Evolutionary conservation across 2,329 filamentous ascomycete species (phyloP).

Genomic region (Penicillium sp.): DNA sequence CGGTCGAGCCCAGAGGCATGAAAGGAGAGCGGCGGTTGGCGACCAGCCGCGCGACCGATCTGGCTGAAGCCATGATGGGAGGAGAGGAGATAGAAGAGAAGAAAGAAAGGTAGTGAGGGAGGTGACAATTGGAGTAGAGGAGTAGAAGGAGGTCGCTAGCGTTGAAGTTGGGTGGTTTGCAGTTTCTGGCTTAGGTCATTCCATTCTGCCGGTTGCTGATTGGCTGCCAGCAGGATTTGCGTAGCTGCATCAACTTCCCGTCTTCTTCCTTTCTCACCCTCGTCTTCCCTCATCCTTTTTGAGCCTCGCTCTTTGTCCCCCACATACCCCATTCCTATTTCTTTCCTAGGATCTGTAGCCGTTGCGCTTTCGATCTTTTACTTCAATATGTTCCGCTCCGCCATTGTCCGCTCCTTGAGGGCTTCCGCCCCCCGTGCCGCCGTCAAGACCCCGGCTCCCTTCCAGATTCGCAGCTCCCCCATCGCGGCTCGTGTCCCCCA

Average conservation of each 20-base stretch:
- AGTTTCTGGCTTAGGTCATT: conserved; percentile 40
- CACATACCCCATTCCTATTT: conserved; percentile 9
- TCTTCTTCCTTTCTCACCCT: conserved; percentile 22
- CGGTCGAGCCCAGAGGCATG: conserved; percentile 45
- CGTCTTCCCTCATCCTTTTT: conserved; percentile 9
- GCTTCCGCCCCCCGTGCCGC: conserved; percentile 48
- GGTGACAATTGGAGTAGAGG: conserved; percentile 20
- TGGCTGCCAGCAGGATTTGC: conserved; percentile 37
- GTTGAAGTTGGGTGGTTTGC: conserved; percentile 27
- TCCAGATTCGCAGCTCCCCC: conserved; percentile 56
- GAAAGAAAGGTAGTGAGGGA: conserved; percentile 18
- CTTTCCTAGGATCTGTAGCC: conserved; percentile 16
- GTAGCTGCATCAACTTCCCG: conserved; percentile 29
- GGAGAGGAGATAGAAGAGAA: conserved; percentile 17
- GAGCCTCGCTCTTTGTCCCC: conserved; percentile 17
- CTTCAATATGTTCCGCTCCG: conserved; percentile 79
- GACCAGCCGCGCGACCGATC: conserved; percentile 43
- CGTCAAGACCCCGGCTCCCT: conserved; percentile 55
- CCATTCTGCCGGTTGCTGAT: conserved; percentile 37
- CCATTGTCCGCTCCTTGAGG: conserved; percentile 72
- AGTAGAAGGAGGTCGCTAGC: conserved; percentile 20
- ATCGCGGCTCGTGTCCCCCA: conserved; percentile 57
- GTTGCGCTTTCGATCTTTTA: conserved; percentile 14
- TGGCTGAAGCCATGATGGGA: conserved; percentile 42
- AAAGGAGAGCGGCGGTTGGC: conserved; percentile 39